phyloP scores from a whole-genome alignment of 2,329 filamentous ascomycete genomes.

The Cladophialophora psammophila region DNA sequence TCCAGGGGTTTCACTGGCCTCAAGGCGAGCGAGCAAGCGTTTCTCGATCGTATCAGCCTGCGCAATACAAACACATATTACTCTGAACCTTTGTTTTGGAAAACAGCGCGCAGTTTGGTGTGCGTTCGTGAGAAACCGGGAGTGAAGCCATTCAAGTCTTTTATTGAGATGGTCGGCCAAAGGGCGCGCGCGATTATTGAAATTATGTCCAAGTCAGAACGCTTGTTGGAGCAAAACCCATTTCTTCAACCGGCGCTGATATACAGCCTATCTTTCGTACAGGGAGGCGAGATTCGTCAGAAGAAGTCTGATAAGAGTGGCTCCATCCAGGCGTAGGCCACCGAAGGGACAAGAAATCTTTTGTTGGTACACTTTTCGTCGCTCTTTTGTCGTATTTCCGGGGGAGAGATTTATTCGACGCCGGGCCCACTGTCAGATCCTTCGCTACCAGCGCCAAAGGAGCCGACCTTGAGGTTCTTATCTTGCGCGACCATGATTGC shows the following conservation, averaged over 20 bases:
- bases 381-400: conserved; percentile 1
- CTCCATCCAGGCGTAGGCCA: conserved; percentile 9
- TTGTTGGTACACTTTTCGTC: conserved; percentile 30
- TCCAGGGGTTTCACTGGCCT: not conserved
- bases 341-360: conserved; percentile 15
- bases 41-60: not conserved
- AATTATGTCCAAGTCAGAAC: conserved; percentile 32
- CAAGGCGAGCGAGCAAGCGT: not conserved
- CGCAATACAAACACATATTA: not conserved
- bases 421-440: conserved; percentile 39
- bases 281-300: conserved; percentile 37
- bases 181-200: conserved; percentile 22
- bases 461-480: conserved; percentile 70
- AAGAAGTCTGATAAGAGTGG: conserved; percentile 2
- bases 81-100: not conserved
- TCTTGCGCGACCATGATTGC: conserved; percentile 98
- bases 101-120: not conserved
- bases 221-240: conserved; percentile 20
- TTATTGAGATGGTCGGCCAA: conserved; percentile 19
- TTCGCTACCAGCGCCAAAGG: conserved; percentile 39
- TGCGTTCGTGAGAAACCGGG: not conserved
- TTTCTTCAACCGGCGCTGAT: conserved; percentile 30
- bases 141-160: conserved; percentile 4
- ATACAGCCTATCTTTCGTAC: conserved; percentile 36
- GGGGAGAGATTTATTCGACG: conserved; percentile 35